phyloP scores from a whole-genome alignment of 441 rosid species.

The Kokia cookei region DNA sequence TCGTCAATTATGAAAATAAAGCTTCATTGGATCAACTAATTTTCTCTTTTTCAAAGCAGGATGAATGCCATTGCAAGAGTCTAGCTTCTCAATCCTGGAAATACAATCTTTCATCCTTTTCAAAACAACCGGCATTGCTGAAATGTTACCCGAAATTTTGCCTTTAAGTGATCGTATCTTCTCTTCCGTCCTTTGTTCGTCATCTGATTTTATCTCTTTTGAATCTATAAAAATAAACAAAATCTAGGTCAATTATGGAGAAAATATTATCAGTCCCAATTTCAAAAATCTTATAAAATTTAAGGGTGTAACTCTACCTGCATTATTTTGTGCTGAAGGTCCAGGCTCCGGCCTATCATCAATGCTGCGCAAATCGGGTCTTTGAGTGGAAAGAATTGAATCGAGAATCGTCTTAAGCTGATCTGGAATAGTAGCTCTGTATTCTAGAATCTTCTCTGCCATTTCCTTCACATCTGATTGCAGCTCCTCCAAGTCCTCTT shows the following conservation, averaged over 20 bases:
- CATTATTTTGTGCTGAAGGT: conserved; percentile 13
- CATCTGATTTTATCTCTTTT: conserved; percentile 6
- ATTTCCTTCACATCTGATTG: conserved; percentile 44
- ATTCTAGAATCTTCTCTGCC: conserved; percentile 46
- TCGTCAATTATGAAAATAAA: not conserved
- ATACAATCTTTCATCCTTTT: conserved; percentile 52
- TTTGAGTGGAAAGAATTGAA: conserved; percentile 33
- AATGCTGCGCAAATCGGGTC: conserved; percentile 20
- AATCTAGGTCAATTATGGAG: conserved; percentile 4
- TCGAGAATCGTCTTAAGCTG: conserved; percentile 36
- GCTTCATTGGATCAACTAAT: conserved; percentile 19
- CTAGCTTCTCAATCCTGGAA: conserved; percentile 35
- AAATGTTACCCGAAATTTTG: conserved; percentile 31
- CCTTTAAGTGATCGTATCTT: conserved; percentile 31
- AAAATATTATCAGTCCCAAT: not conserved
- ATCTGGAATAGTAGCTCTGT: conserved; percentile 43
- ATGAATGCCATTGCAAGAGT: conserved; percentile 27
- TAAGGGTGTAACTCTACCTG: conserved; percentile 32
- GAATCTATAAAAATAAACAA: conserved; percentile 13
- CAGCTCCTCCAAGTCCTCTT: conserved; percentile 38
- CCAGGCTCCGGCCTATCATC: conserved; percentile 24
- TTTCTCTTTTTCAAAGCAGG: conserved; percentile 39
- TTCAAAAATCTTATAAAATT: not conserved
- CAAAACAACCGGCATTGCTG: conserved; percentile 34
- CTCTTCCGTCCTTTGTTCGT: conserved; percentile 24